Conservation (phyloP, 306 rosid genomes). For the Luffa aegyptiaca region DNA sequence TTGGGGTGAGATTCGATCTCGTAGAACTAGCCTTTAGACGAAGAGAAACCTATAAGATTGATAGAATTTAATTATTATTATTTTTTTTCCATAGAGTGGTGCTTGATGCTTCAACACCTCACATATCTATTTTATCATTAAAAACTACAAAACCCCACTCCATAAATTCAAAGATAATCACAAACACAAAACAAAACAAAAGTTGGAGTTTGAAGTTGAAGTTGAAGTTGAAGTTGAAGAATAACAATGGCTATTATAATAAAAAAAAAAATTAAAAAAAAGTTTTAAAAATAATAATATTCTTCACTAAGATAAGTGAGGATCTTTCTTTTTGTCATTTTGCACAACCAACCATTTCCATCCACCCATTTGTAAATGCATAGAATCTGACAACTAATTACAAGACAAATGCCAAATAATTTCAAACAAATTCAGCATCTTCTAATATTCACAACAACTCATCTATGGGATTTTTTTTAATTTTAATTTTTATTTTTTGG, state of each 20-base stretch:
- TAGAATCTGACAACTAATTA: constrained; percentile 16
- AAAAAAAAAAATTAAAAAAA: too few relatives aligned
- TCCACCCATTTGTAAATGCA: constrained; percentile 5
- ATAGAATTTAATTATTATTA: neutral
- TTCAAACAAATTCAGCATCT: constrained; percentile 7
- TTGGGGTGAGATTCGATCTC: neutral
- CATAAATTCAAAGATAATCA: neutral
- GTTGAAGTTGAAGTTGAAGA: neutral
- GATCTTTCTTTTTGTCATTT: constrained; percentile 23
- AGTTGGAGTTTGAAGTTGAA: neutral
- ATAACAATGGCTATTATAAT: neutral
- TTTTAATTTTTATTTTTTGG: neutral
- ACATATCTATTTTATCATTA: neutral
- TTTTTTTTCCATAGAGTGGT: neutral
- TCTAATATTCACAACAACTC: neutral
- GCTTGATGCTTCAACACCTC: neutral
- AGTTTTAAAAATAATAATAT: neutral
- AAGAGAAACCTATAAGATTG: neutral
- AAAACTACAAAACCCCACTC: neutral
- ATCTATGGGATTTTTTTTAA: neutral
- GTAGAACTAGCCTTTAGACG: too few relatives aligned
- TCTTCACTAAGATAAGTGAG: constrained; percentile 19
- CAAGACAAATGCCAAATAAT: constrained; percentile 7
- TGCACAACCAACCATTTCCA: constrained; percentile 11
- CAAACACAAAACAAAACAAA: neutral